Base-by-base conservation (phyloP, 2,329 filamentous ascomycete species). In the Emergomyces pasteurianus region DNA sequence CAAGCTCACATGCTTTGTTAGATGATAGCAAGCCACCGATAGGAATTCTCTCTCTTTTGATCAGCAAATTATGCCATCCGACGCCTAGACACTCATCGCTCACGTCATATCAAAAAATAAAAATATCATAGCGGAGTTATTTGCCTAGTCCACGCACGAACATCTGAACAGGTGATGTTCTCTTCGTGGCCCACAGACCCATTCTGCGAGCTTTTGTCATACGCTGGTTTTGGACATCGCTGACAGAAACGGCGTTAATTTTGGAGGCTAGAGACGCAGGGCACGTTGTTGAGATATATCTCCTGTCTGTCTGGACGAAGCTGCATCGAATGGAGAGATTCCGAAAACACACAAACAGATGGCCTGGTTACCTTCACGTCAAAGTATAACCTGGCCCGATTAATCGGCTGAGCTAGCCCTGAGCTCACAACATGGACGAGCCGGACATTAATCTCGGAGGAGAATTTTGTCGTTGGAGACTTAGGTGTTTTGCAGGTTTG, bases 261-360 rank as follows among this genome's bases (percentile, higher is more conserved):
- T 77, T 96, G n/a, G 92, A 96, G 72, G 88, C 90, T 6, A 90
- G 90, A n/a, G 90, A 89, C 66, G 86, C 94, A 0, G 89, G 88
- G 0, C 89, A n/a, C n/a, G n/a, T n/a, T 88, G 1, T 71, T 95
- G 67, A 92, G 87, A 86, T 87, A 69, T 70, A 77, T 63, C 3
- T 52, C 18, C 10, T 21, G 18, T 16, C 28, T 53, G 18, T 14
- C 16, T n/a, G n/a, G n/a, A n/a, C n/a, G 28, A 53, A 34, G 28
- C 8, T 34, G 28, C 14, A 52, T 26, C 28, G 7, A 16, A 36
- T 53, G 60, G 50, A 63, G 56, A 31, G 16, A 50, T 16, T 16
- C 9, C 14, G 10, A 52, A 21, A 21, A 57, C 26, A 28, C 28
- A 28, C 23, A 34, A 54, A 23, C 4, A 10, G 54, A 21, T 2